phyloP scores from a whole-genome alignment of 495 filamentous ascomycete genomes.

The Pyronema omphalodes region DNA sequence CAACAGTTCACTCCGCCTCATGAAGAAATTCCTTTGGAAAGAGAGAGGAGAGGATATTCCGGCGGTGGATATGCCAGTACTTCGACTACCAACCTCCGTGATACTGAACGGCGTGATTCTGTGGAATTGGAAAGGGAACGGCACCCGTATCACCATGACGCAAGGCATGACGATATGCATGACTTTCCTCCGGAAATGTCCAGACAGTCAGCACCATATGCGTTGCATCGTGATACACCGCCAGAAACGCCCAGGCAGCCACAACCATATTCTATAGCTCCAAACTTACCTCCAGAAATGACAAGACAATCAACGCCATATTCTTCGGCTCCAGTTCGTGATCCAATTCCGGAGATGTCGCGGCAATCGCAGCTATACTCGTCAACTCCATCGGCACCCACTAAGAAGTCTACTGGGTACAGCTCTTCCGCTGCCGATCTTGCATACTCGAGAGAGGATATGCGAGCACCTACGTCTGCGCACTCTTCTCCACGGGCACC shows the following conservation, averaged over 20 bases:
- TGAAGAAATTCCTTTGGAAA: no score
- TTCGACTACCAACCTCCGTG: no score
- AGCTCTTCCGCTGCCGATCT: background rate
- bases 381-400: background rate
- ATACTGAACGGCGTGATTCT: no score
- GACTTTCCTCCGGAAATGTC: no score
- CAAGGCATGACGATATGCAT: no score
- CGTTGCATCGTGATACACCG: no score
- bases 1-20: no score
- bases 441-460: background rate
- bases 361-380: constrained; percentile 1
- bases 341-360: background rate
- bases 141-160: no score
- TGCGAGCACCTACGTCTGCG: background rate
- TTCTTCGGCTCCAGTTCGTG: background rate
- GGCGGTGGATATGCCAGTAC: no score
- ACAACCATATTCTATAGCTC: background rate
- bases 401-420: background rate
- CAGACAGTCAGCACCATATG: no score
- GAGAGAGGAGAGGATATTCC: no score
- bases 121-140: no score
- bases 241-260: background rate
- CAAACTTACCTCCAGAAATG: background rate
- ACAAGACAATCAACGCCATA: background rate
- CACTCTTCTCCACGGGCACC: background rate